Conservation (phyloP, 2,329 filamentous ascomycete genomes). For the Ophiostoma piceae region DNA sequence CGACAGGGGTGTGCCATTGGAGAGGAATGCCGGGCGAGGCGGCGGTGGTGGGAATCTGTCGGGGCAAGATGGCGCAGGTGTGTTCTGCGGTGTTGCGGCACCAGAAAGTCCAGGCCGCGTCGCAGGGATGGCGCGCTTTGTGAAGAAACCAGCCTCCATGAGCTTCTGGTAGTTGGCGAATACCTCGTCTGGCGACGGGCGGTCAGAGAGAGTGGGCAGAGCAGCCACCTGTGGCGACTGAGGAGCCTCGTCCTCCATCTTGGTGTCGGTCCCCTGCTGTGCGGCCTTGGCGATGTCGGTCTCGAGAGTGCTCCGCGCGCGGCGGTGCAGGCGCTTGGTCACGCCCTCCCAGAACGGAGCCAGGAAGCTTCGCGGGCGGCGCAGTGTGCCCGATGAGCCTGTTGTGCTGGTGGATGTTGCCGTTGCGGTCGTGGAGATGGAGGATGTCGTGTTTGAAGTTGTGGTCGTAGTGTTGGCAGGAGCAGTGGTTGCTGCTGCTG, state of each 20-base stretch:
- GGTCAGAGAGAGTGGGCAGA: slow-evolving; percentile 18
- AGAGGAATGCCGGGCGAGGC: slow-evolving; percentile 5
- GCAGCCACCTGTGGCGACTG: background rate
- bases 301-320: slow-evolving; percentile 18
- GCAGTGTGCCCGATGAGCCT: slow-evolving; percentile 7
- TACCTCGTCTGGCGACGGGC: slow-evolving; percentile 46
- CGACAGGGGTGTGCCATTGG: slow-evolving; percentile 18
- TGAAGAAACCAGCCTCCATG: slow-evolving; percentile 54
- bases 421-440: slow-evolving; percentile 15
- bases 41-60: background rate
- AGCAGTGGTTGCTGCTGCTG: background rate
- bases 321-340: slow-evolving; percentile 31
- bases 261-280: background rate
- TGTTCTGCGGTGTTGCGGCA: background rate
- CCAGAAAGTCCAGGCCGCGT: slow-evolving; percentile 43
- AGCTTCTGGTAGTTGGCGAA: slow-evolving; percentile 53
- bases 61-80: background rate
- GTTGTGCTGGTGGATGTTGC: slow-evolving; percentile 18
- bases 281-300: background rate
- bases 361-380: slow-evolving; percentile 30
- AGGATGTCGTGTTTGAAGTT: slow-evolving; percentile 16
- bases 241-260: slow-evolving; percentile 3
- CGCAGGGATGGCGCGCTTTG: slow-evolving; percentile 53
- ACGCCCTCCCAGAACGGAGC: slow-evolving; percentile 35
- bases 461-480: background rate